Evolutionary conservation across 129 eudicot genomes (phyloP), one percentile per base, ranked within the genome.

Genomic region (Flaveria robusta): DNA sequence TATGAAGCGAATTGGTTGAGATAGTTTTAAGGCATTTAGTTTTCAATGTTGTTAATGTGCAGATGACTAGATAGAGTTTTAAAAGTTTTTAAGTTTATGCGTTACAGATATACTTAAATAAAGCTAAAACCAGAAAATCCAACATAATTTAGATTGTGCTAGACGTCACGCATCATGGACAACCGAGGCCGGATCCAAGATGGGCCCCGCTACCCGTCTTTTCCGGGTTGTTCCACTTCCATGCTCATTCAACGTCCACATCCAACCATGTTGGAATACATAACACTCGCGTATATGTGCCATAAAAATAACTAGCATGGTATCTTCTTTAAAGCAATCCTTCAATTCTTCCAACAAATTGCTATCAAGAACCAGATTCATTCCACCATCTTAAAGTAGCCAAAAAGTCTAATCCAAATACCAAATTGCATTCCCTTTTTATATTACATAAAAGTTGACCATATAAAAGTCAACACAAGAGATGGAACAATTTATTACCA

Each of bases 311-410:
- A 65, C 58, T 51, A 72, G 59, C 83, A 52, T 79, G 69, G 79
- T 72, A 79, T 79, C 79, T 72, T 72, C 74, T 73, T 73, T 80
- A 73, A 73, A 72, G 29, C 68, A 27, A 79, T 65, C 62, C 65
- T 41, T 46, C 68, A 73, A 54, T 47, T 62, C 51, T 58, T 46
- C 64, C 64, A 70, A 78, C 60, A 79, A 8, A 41, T 79, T 49
- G 63, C 62, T 51, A 56, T 73, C 79, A 66, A 66, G 84, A 80
- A 74, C 84, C 84, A 74, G 54, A 80, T 80, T 80, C 84, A 80
- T 74, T 74, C 80, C 70, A 54, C 64, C 79, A 20, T 80, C 79
- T 72, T 73, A 49, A n/a, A 39, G 72, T 51, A 47, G 18, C 68
- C 39, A 55, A 55, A 58, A 67, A 18, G 54, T 71, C 81, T 42